Evolutionary conservation across 2,329 filamentous ascomycete species (phyloP).

Genomic region (Boeremia lycopersici): DNA sequence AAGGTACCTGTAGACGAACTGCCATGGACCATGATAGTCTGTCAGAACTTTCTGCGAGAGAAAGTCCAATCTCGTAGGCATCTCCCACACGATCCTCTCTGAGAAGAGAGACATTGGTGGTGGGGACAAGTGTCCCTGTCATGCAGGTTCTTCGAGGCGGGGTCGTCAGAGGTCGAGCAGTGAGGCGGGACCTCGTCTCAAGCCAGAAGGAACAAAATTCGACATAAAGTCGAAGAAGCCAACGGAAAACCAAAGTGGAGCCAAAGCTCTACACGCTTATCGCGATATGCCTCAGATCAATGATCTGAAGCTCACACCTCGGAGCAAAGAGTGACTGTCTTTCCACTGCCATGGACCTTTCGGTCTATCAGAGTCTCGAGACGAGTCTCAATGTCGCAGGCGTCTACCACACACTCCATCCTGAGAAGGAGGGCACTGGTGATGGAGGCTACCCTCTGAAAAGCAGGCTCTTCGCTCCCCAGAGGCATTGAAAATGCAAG

Average conservation of each 20-base stretch:
- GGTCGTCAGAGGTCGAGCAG: constrained; percentile 23
- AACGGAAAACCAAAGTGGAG: constrained; percentile 1
- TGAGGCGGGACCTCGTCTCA: constrained; percentile 8
- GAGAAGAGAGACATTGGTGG: constrained; percentile 32
- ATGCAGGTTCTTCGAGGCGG: constrained; percentile 26
- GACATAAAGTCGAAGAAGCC: constrained; percentile 11
- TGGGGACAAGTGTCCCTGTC: constrained; percentile 28
- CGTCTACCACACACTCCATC: constrained; percentile 31
- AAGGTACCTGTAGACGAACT: constrained; percentile 28
- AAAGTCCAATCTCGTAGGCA: constrained; percentile 31
- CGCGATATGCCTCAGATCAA: constrained; percentile 2
- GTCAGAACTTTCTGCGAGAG: constrained; percentile 17
- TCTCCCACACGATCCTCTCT: constrained; percentile 33
- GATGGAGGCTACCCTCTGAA: constrained; percentile 28
- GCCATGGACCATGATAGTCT: constrained; percentile 33
- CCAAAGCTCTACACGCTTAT: constrained; percentile 4
- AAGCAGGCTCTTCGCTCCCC: constrained; percentile 25
- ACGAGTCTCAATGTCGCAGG: constrained; percentile 31
- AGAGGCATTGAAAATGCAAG: constrained; percentile 12
- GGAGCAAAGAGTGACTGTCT: constrained; percentile 14
- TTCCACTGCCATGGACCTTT: constrained; percentile 28
- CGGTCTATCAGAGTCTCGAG: constrained; percentile 23
- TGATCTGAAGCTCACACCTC: constrained; percentile 7
- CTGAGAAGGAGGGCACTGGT: constrained; percentile 29
- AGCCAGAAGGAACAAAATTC: constrained; percentile 1